phyloP scores from a whole-genome alignment of 1,284 basidiomycete species.

The Pisolithus thermaeus region DNA sequence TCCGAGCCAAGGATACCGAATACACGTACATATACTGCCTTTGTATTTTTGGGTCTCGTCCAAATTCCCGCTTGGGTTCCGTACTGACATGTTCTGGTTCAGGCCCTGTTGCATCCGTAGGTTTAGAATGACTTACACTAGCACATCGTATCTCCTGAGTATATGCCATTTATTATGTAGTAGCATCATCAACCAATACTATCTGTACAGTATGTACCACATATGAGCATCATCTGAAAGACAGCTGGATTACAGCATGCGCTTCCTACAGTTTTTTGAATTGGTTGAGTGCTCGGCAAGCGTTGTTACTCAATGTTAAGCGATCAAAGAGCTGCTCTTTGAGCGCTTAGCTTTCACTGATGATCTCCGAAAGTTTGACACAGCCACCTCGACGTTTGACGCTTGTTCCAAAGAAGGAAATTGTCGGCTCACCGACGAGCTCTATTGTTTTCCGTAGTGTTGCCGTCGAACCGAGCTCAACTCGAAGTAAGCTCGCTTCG shows the following conservation, averaged over 20 bases:
- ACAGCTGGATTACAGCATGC: too few species aligned
- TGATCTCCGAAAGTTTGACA: not conserved
- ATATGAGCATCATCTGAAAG: too few species aligned
- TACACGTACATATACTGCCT: conserved; percentile 22
- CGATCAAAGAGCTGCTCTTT: too few species aligned
- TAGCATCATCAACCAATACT: not conserved
- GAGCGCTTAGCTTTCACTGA: too few species aligned
- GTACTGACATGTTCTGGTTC: not conserved
- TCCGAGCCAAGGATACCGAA: conserved; percentile 31
- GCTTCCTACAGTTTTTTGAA: too few species aligned
- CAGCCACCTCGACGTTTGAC: conserved; percentile 11
- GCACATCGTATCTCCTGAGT: not conserved
- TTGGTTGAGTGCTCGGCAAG: too few species aligned
- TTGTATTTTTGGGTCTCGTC: conserved; percentile 19
- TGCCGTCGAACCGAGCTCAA: too few species aligned
- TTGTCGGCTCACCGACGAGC: not conserved
- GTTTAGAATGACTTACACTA: not conserved
- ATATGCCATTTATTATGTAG: not conserved
- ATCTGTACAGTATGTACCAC: not conserved
- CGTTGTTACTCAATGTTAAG: too few species aligned
- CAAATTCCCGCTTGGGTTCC: conserved; percentile 1
- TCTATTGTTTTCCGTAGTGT: conserved; percentile 31
- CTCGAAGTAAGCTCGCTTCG: too few species aligned
- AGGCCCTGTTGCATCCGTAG: not conserved
- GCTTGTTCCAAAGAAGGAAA: conserved; percentile 11